Evolutionary conservation across 1,139 yeast species (phyloP).

Genomic region (Saccharomyces hybrid): DNA sequence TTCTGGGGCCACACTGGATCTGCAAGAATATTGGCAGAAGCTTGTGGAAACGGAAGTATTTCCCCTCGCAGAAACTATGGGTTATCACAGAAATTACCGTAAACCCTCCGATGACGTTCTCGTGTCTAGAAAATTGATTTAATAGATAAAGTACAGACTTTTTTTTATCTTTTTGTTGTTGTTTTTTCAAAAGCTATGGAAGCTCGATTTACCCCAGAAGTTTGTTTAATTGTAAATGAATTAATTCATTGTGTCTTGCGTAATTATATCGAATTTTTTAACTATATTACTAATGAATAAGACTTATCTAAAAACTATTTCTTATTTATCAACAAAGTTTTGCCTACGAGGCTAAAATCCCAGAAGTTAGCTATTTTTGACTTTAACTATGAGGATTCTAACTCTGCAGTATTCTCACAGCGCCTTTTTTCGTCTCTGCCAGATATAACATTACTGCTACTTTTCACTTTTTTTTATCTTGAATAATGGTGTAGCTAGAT

Average conservation of each 20-base stretch:
- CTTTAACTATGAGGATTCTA: background rate
- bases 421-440: background rate
- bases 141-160: background rate
- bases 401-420: background rate
- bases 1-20: slow-evolving; percentile 73
- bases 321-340: too few relatives aligned
- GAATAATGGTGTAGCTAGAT: too few relatives aligned
- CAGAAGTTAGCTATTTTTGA: too few relatives aligned
- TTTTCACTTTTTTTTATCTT: background rate
- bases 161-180: background rate
- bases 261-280: background rate
- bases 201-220: background rate
- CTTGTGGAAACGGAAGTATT: background rate
- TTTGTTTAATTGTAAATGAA: background rate
- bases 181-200: background rate
- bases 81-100: background rate
- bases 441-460: background rate
- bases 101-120: background rate
- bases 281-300: background rate
- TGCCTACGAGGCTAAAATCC: too few relatives aligned
- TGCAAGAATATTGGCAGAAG: slow-evolving; percentile 53
- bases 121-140: background rate
- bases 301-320: background rate
- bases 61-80: background rate
- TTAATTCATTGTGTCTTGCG: background rate